Base-by-base conservation (phyloP, 108 stramenopile species). In the Schizochytrium sp. region DNA sequence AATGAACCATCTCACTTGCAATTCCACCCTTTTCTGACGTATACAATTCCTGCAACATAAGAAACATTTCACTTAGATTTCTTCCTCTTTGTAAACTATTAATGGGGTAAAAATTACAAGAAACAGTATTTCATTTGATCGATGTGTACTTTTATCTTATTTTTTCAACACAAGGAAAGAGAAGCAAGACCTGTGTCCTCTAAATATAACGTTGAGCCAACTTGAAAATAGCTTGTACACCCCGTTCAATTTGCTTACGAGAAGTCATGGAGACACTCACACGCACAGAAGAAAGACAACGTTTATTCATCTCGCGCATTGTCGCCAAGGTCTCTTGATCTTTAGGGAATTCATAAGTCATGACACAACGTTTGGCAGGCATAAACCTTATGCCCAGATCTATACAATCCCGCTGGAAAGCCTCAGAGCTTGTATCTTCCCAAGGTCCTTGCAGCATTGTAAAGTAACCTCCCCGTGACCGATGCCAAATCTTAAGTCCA, bases 401-500 rank as follows among this genome's bases (percentile, higher is more conserved):
- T 15, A 44, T 44, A 44, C 64, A 28, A 44, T 38, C 64, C 1
- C 15, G 64, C 10, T 38, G 42, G 44, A 69, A 69, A 5, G 64
- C 3, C 5, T 38, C 42, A 38, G 64, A 69, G 19, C 42, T 7
- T 15, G 64, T 69, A 15, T 69, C 15, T 38, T 38, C 10, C 64
- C 64, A 69, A 0, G 64, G 64, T 1, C 64, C 64, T 69, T 69
- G 64, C 19, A 69, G 64, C 64, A 69, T 69, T 7, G 3, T 44
- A 69, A 69, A 69, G 64, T 69, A 69, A 15, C 64, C 64, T 8
- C 64, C 64, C 28, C 64, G 64, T 44, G 64, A 44, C 0, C 64
- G 64, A 8, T 15, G 64, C 64, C 64, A 69, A 44, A 69, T 38
- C 10, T 44, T 38, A 8, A 69, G 64, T 38, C 28, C 64, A 38